phyloP scores from a whole-genome alignment of 495 filamentous ascomycete genomes.

The Geopyxis carbonaria region DNA sequence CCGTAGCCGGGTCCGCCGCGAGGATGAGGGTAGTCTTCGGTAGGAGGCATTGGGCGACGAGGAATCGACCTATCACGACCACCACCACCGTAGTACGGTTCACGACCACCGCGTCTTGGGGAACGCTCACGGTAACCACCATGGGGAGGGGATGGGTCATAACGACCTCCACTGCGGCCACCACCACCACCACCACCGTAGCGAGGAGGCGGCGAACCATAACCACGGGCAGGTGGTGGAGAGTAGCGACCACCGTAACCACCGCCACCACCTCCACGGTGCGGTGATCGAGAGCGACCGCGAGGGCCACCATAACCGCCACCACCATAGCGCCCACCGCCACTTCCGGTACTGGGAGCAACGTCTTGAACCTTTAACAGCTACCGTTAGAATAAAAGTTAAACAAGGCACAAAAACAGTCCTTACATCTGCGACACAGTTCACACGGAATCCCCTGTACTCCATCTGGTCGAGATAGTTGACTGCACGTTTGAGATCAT shows the following conservation, averaged over 20 bases:
- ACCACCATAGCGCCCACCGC: conserved; percentile 7
- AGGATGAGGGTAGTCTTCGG: conserved; percentile 19
- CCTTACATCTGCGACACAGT: conserved; percentile 67
- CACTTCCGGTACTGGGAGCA: conserved; percentile 7
- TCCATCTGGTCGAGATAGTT: conserved; percentile 82
- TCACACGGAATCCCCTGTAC: conserved; percentile 74
- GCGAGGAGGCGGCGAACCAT: conserved; percentile 15
- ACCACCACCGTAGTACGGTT: conserved; percentile 17
- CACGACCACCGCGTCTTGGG: conserved; percentile 18
- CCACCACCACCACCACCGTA: conserved; percentile 2
- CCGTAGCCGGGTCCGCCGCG: conserved; percentile 16
- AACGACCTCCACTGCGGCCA: conserved; percentile 10
- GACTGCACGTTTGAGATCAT: conserved; percentile 75
- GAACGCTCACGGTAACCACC: conserved; percentile 25
- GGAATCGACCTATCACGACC: conserved; percentile 20
- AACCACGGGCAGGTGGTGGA: conserved; percentile 15
- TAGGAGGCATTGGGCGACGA: conserved; percentile 13
- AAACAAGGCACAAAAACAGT: conserved; percentile 45
- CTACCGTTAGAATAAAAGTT: conserved; percentile 51
- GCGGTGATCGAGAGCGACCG: conserved; percentile 13
- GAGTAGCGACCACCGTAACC: conserved; percentile 21
- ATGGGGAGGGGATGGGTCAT: conserved; percentile 24
- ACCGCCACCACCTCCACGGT: conserved; percentile 13
- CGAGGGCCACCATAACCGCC: conserved; percentile 5
- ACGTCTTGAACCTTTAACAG: conserved; percentile 10